phyloP scores from a whole-genome alignment of 2,329 filamentous ascomycete species.

The Aspergillus intermedius region DNA sequence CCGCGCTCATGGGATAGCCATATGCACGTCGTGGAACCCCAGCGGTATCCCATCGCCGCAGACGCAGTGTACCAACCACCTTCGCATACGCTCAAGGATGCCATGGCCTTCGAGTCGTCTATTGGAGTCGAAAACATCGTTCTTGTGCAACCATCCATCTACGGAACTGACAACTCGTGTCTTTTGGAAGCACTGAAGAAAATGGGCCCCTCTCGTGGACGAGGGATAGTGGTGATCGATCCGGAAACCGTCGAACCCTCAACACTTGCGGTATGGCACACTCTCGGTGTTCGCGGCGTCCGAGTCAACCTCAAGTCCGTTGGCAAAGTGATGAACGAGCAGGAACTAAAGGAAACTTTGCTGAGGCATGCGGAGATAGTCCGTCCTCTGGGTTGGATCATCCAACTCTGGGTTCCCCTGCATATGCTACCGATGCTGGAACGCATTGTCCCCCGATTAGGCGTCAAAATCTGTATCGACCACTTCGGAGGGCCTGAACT shows the following conservation, averaged over 20 bases:
- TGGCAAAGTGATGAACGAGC: conserved; percentile 35
- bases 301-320: conserved; percentile 54
- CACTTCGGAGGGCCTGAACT: conserved; percentile 52
- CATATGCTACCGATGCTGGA: conserved; percentile 45
- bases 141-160: conserved; percentile 57
- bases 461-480: conserved; percentile 52
- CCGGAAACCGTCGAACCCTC: conserved; percentile 33
- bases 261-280: conserved; percentile 49
- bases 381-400: conserved; percentile 48
- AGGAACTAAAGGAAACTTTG: conserved; percentile 40
- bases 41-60: conserved; percentile 43
- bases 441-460: conserved; percentile 43
- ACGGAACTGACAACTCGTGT: conserved; percentile 55
- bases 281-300: conserved; percentile 53
- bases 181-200: conserved; percentile 48
- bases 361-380: conserved; percentile 47
- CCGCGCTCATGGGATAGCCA: conserved; percentile 52
- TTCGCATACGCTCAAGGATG: conserved; percentile 46
- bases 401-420: conserved; percentile 55
- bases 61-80: conserved; percentile 48
- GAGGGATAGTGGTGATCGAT: conserved; percentile 54
- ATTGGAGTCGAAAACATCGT: conserved; percentile 52
- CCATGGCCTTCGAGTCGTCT: conserved; percentile 45
- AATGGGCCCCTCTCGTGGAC: conserved; percentile 45
- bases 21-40: conserved; percentile 57